Evolutionary conservation across 2,329 filamentous ascomycete species (phyloP), one percentile per base, ranked within the genome.

Genomic region (Penicillium digitatum): DNA sequence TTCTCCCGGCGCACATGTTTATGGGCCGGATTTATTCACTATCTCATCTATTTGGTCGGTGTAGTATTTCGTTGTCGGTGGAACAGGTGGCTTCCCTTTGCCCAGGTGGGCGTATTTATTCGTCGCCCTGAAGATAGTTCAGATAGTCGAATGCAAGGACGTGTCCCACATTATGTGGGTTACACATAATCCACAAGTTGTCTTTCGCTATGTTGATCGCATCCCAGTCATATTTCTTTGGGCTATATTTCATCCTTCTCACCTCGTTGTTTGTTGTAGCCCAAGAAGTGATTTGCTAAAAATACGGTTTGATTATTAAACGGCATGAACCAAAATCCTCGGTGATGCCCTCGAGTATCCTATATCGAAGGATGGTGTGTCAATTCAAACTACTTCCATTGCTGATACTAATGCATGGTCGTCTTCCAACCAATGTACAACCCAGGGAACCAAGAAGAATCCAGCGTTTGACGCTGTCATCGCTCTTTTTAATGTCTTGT

Each of bases 61-160:
- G 49, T 61, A 61, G 56, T 53, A 38, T 51, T n/a, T 35, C 29
- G 18, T 54, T 56, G 29, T 55, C 42, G 42, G 53, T 43, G 39
- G 43, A 31, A 37, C 37, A 26, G 45, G 22, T 24, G 31, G 43
- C 26, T 14, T 38, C 34, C 26, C 26, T 35, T 16, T 27, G 27
- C 39, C 52, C 14, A 12, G 24, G 35, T 48, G 56, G 48, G 59
- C 57, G 43, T 58, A 59, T 42, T 42, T 49, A 51, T 32, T 40
- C 45, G 26, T 48, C 26, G 34, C 42, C 52, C 52, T 59, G 48
- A 55, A 61, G 50, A 55, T 64, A 63, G 56, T 55, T 61, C 43
- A 62, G 39, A 51, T 56, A 56, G 44, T 48, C 29, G 31, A 56
- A 56, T 56, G 27, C 38, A 56, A 53, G 34, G 48, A 46, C 29